Percentiles rank a stretch among this genome's conserved stretches.
Evolutionary conservation across 2,329 filamentous ascomycete genomes (phyloP).

Genomic region (Phialophora chinensis): DNA sequence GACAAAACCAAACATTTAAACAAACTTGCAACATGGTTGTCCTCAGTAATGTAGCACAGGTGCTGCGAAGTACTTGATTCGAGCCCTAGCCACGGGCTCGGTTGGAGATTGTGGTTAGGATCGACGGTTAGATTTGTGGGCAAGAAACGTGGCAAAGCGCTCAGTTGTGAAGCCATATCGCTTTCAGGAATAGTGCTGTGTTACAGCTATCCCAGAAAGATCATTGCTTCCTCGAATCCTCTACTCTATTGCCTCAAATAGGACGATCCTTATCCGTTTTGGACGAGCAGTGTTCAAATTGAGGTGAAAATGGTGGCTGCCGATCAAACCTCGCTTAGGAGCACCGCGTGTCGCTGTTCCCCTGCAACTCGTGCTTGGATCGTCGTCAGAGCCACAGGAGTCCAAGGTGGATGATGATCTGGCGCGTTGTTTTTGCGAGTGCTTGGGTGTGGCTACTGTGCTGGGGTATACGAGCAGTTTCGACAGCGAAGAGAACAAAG

Average conservation of each 20-base stretch:
- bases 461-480: not conserved
- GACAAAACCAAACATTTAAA: not conserved
- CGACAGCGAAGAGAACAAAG: slow-evolving; percentile 5
- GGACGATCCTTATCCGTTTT: slow-evolving; percentile 11
- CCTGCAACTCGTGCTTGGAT: slow-evolving; percentile 6
- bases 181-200: not conserved
- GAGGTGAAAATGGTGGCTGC: slow-evolving; percentile 10
- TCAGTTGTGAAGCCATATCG: not conserved
- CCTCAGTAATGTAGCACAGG: not conserved
- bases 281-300: slow-evolving; percentile 7
- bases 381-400: not conserved
- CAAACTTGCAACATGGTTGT: not conserved
- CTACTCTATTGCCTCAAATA: not conserved
- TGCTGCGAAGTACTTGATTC: slow-evolving; percentile 10
- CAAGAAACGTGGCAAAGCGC: slow-evolving; percentile 1
- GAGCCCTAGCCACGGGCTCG: not conserved
- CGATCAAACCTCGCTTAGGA: slow-evolving; percentile 17
- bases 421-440: not conserved
- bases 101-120: slow-evolving; percentile 7
- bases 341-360: slow-evolving; percentile 4
- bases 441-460: not conserved
- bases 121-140: not conserved
- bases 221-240: slow-evolving; percentile 1
- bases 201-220: not conserved
- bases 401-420: not conserved